Evolutionary conservation across 2,329 filamentous ascomycete genomes (phyloP), one percentile per base, ranked within the genome.

Genomic region (Aspergillus uvarum): DNA sequence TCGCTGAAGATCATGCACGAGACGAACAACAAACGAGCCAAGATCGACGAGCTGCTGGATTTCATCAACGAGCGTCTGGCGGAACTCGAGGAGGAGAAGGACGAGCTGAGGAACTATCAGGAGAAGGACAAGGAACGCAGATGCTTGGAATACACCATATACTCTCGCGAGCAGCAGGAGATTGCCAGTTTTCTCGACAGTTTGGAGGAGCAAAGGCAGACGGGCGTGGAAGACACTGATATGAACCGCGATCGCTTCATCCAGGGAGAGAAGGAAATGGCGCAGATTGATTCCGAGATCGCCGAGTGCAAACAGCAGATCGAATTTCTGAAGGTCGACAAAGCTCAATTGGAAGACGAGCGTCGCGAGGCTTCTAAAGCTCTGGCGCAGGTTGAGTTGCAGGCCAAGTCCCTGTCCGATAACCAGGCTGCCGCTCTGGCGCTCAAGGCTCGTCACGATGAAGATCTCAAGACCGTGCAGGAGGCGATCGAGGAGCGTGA

Each of bases 1-100:
- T 96, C 92, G 50, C 80, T 96, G 67, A 97, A 96, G 79, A 96
- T 99, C 69, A 96, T 99, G 91, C 87, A 88, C 63, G 95, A 99
- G 67, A 98, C 95, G 16, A 92, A 94, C 76, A 96, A 92, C 78
- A 98, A 97, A 80, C 88, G 92, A 63, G 83, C 88, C 50, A 97
- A 97, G 78, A 98, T 98, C 62, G 95, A 99, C 72, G 92, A 96
- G 72, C 82, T 96, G 12, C 84, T 99, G 12, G 87, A 89, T 56
- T 96, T 95, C 71, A 97, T 99, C 76, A 92, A 95, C 70, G 91
- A 96, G 70, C 88, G 95, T 56, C 82, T 99, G 56, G 83, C 82
- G 44, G 95, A 99, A 76, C 82, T 99, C 0, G 95, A 99, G 75
- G 93, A 96, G 73, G 95, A 99, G 76, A 98, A 98, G 75, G 92